Base-by-base conservation (phyloP, 257 asterid species). In the Solanum ossicruentum region DNA sequence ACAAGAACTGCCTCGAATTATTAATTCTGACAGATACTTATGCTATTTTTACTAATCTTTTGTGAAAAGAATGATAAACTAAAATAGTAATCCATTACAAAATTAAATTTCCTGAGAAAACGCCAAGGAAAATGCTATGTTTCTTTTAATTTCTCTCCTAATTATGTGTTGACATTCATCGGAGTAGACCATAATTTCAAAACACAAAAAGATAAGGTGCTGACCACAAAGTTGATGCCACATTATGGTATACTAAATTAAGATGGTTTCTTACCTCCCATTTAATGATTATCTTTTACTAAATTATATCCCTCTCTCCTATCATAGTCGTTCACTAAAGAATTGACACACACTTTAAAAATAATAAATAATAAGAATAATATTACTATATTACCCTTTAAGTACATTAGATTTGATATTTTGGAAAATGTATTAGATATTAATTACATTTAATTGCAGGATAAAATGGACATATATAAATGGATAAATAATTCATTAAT, bases 221-320 rank as follows among this genome's bases (percentile, higher is more conserved):
- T 73, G 81, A 52, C 82, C 63, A 51, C 8, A 77, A 16, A 51
- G 82, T 51, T 77, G 82, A 51, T 49, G 82, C 82, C 26, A 51
- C 6, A 51, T 51, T 69, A 49, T 16, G 26, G 63, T 26, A 8
- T 49, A 77, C 39, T 16, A 51, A 26, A 58, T 58, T 58, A 58
- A 16, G 26, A 63, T 51, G 82, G 26, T 77, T 77, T 77, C 47
- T 15, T 3, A 51, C 82, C 47, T 51, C 9, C 82, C 23, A 77
- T 67, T 21, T 18, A 72, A 86, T 84, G 51, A 86, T 83, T 89
- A 51, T 77, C 47, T 51, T 51, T 77, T 26, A 77, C 82, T 45
- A 26, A 26, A 51, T 23, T 23, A 77, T 58, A n/a, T 36, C 41
- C 5, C 41, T 36, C 41, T 36, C 6, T 36, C 41, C 41, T 4